Conservation (phyloP, 495 filamentous ascomycete genomes). For the Penicillium atrosanguineum region DNA sequence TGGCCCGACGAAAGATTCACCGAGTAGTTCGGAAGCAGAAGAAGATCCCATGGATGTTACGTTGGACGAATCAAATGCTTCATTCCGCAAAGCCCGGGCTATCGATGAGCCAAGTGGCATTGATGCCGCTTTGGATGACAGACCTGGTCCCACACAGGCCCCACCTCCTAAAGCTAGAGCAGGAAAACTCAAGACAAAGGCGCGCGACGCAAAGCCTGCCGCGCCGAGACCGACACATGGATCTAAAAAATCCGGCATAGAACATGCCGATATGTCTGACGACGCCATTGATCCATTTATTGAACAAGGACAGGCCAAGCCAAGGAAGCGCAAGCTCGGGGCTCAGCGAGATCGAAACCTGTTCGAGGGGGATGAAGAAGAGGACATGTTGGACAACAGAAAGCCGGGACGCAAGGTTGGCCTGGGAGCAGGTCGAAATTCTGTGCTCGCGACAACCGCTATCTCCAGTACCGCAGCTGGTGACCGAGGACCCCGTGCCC, state of each 20-base stretch:
- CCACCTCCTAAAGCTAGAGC: not conserved
- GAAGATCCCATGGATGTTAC: constrained; percentile 22
- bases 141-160: not conserved
- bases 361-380: constrained; percentile 70
- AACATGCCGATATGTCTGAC: constrained; percentile 2
- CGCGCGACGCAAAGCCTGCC: constrained; percentile 1
- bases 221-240: constrained; percentile 1
- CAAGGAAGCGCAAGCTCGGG: constrained; percentile 75
- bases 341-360: constrained; percentile 60
- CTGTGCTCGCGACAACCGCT: constrained; percentile 9
- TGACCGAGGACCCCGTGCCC: constrained; percentile 12
- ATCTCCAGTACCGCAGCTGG: constrained; percentile 15
- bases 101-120: not conserved
- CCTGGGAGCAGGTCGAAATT: constrained; percentile 19
- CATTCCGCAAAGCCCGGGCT: constrained; percentile 3
- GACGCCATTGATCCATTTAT: constrained; percentile 1
- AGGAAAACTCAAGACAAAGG: constrained; percentile 4
- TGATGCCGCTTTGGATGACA: not conserved
- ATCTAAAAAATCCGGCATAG: constrained; percentile 4
- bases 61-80: not conserved
- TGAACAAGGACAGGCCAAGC: constrained; percentile 51
- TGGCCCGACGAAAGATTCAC: constrained; percentile 44
- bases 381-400: constrained; percentile 22
- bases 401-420: constrained; percentile 33
- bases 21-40: constrained; percentile 34